Evolutionary conservation across 306 rosid species (phyloP).

Genomic region (Dalbergia cultrata): DNA sequence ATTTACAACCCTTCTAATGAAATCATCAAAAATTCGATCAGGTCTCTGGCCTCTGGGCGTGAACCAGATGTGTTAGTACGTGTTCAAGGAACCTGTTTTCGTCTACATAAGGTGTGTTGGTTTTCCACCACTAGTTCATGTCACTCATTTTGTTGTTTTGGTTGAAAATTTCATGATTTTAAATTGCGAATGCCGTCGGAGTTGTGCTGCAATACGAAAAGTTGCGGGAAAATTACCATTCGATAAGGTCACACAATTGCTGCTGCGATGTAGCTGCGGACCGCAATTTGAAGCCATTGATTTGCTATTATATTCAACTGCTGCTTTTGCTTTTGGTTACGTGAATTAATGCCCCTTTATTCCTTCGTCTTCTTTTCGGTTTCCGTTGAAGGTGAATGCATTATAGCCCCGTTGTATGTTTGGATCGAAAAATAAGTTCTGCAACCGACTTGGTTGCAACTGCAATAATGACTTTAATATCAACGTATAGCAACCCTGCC

Average conservation of each 20-base stretch:
- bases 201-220: too few relatives aligned
- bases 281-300: neutral
- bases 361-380: neutral
- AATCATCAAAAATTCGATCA: constrained; percentile 21
- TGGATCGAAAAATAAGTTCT: constrained; percentile 9
- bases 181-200: too few relatives aligned
- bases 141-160: neutral
- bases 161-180: neutral
- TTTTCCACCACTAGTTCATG: neutral
- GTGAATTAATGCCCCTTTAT: neutral
- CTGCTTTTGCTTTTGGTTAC: neutral
- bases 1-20: neutral
- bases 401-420: neutral
- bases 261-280: too few relatives aligned
- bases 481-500: neutral
- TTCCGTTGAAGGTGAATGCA: neutral
- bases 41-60: constrained; percentile 62
- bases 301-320: neutral
- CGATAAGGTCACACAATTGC: too few relatives aligned
- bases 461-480: constrained; percentile 15
- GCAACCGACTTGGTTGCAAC: neutral
- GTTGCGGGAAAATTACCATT: too few relatives aligned
- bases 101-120: constrained; percentile 77
- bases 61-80: constrained; percentile 66
- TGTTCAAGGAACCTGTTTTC: constrained; percentile 79